Evolutionary conservation across 2,329 filamentous ascomycete species (phyloP).

Genomic region (Diaporthe humulicola): DNA sequence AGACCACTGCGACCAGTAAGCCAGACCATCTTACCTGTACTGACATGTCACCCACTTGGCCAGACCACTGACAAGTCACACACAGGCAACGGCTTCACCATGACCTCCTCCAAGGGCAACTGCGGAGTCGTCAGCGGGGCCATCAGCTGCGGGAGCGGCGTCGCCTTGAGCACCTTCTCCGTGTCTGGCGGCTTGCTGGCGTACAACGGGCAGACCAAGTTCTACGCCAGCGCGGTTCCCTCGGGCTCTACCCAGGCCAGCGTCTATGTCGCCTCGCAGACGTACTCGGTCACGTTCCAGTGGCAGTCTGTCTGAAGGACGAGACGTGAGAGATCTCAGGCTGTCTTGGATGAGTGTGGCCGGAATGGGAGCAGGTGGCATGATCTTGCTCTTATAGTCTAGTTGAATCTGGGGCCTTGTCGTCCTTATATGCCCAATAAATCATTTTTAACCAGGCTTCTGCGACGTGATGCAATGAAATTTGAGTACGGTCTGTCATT

Average conservation of each 20-base stretch:
- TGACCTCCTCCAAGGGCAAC: constrained; percentile 69
- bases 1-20: constrained; percentile 58
- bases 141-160: constrained; percentile 67
- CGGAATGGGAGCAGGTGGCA: neutral
- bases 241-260: constrained; percentile 12
- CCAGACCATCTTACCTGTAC: neutral
- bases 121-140: constrained; percentile 68
- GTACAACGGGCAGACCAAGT: constrained; percentile 35
- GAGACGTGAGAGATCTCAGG: neutral
- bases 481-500: neutral
- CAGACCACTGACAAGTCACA: neutral
- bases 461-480: neutral
- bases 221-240: constrained; percentile 29
- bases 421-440: neutral
- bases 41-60: no score
- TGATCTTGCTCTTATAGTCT: neutral
- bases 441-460: neutral
- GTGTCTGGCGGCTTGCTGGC: constrained; percentile 31
- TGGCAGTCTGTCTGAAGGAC: constrained; percentile 16
- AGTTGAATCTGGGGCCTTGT: neutral
- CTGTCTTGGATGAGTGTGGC: no score
- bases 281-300: constrained; percentile 32
- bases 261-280: constrained; percentile 19
- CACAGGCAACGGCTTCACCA: constrained; percentile 62
- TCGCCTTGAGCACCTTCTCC: constrained; percentile 42